A percentile compares a stretch with the other conserved stretches of the same genome.
Evolutionary conservation across 192 early-diverging fungal genomes (phyloP).

Genomic region (Endogone sp.): DNA sequence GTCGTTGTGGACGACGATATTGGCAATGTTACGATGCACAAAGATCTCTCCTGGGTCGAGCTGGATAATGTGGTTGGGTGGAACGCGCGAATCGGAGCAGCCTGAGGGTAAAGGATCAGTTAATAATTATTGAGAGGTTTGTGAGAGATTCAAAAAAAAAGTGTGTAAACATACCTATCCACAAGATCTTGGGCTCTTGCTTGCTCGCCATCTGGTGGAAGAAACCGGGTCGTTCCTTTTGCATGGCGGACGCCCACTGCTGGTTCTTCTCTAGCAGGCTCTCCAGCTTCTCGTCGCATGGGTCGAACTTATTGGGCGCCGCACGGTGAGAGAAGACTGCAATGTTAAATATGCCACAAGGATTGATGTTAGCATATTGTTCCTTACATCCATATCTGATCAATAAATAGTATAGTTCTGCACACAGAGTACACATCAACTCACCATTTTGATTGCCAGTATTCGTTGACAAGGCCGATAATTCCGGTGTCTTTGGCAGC

Average conservation of each 20-base stretch:
- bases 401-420: no score
- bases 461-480: no score
- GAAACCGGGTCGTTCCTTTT: constrained; percentile 58
- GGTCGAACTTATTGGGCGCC: constrained; percentile 17
- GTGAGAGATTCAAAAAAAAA: not conserved
- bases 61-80: constrained; percentile 71
- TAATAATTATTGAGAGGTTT: not conserved
- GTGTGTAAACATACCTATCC: constrained; percentile 58
- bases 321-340: not conserved
- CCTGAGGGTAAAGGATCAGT: constrained; percentile 27
- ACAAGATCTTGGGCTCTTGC: constrained; percentile 83
- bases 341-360: no score
- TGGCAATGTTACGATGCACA: constrained; percentile 97
- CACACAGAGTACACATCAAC: no score
- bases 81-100: constrained; percentile 92
- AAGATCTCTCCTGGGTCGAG: constrained; percentile 83
- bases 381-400: no score
- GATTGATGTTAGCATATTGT: no score
- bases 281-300: constrained; percentile 12
- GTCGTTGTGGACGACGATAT: constrained; percentile 80
- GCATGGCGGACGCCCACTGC: constrained; percentile 55
- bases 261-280: constrained; percentile 51
- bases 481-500: no score
- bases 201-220: constrained; percentile 66
- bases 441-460: no score